Evolutionary conservation across 2,329 filamentous ascomycete species (phyloP).

Genomic region (Aspergillus sp.): DNA sequence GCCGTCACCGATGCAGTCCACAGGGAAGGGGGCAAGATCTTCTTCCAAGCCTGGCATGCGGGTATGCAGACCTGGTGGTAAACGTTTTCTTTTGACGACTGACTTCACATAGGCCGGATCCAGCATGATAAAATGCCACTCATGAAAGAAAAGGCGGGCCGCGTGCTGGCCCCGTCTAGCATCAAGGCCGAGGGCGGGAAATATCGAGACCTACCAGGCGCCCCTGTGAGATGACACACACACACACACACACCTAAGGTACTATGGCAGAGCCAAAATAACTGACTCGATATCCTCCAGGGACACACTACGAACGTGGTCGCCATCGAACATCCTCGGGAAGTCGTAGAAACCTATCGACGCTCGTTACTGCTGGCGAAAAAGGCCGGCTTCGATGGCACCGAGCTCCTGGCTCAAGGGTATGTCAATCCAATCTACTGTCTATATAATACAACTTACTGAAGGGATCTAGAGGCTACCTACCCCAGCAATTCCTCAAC

Average conservation of each 20-base stretch:
- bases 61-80: not conserved
- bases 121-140: constrained; percentile 24
- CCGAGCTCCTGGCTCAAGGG: constrained; percentile 17
- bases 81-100: no score
- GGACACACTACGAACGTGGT: constrained; percentile 17
- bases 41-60: constrained; percentile 26
- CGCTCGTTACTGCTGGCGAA: constrained; percentile 10
- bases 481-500: not conserved
- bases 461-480: not conserved
- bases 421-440: not conserved
- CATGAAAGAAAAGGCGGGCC: constrained; percentile 16
- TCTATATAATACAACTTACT: no score
- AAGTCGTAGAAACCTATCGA: constrained; percentile 15
- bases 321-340: constrained; percentile 11
- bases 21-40: constrained; percentile 20
- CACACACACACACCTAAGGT: not conserved
- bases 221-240: no score
- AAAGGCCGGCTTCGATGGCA: constrained; percentile 17
- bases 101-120: not conserved
- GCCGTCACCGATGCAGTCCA: constrained; percentile 24
- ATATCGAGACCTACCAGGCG: constrained; percentile 17
- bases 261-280: accelerated
- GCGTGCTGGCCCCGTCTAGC: constrained; percentile 20
- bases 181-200: constrained; percentile 18
- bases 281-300: not conserved